Evolutionary conservation across 306 rosid species (phyloP).

Genomic region (Glycine latifolia): DNA sequence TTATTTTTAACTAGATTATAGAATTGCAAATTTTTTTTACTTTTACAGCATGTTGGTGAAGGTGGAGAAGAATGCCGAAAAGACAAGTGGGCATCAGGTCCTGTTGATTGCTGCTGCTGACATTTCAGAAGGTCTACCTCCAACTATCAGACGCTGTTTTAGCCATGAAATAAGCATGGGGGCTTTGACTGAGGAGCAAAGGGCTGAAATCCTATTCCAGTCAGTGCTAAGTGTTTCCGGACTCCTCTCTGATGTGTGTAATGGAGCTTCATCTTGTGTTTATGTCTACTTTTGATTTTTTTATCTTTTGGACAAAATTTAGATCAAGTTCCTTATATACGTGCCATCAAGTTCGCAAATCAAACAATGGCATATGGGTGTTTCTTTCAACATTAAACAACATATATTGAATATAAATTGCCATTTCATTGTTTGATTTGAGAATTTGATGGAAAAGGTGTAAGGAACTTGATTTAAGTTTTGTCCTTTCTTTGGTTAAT

Average conservation of each 20-base stretch:
- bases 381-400: neutral
- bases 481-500: conserved; percentile 2
- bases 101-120: conserved; percentile 87
- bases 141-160: conserved; percentile 86
- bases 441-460: neutral
- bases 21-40: conserved; percentile 44
- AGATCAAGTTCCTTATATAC: neutral
- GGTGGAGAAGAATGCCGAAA: conserved; percentile 60
- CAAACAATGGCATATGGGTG: neutral
- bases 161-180: conserved; percentile 95
- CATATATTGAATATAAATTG: neutral
- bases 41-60: conserved; percentile 47
- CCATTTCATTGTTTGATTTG: neutral
- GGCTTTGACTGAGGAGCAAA: conserved; percentile 90
- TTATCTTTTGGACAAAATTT: conserved; percentile 5
- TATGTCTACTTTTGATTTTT: conserved; percentile 28
- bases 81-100: conserved; percentile 62
- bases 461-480: neutral
- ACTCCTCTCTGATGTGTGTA: conserved; percentile 60
- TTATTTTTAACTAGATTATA: conserved; percentile 7
- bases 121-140: conserved; percentile 88
- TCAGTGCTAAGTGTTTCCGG: conserved; percentile 69
- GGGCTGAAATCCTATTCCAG: conserved; percentile 75
- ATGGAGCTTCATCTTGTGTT: conserved; percentile 37
- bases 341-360: neutral